Evolutionary conservation across 2,329 filamentous ascomycete genomes (phyloP).

Genomic region (Pezicula rhizophila): DNA sequence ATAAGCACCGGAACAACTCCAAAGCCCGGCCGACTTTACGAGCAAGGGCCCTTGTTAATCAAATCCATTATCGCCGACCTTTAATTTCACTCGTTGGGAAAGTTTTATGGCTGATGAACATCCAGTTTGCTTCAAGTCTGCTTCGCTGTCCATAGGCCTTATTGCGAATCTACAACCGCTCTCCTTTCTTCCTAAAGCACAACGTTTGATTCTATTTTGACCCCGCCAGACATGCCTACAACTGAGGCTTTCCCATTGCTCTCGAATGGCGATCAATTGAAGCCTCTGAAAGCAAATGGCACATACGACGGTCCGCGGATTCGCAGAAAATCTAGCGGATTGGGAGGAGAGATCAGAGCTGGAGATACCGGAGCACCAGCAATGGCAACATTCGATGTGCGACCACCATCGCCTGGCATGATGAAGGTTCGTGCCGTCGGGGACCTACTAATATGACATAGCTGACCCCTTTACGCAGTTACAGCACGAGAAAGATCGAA

Average conservation of each 20-base stretch:
- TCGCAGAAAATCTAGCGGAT: constrained; percentile 38
- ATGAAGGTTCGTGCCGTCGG: constrained; percentile 17
- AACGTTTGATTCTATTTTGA: background rate
- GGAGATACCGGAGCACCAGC: constrained; percentile 45
- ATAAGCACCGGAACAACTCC: too few relatives aligned
- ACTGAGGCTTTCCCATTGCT: constrained; percentile 24
- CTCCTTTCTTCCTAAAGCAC: background rate
- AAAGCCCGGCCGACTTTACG: too few relatives aligned
- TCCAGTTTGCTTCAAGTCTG: background rate
- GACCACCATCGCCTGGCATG: constrained; percentile 19
- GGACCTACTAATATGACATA: background rate
- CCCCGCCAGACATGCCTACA: constrained; percentile 2
- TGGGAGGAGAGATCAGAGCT: constrained; percentile 42
- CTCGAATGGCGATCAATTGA: constrained; percentile 18
- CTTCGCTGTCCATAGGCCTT: background rate
- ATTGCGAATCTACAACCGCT: background rate
- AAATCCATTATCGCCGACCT: background rate
- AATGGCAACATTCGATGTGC: constrained; percentile 37
- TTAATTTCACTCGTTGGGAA: background rate
- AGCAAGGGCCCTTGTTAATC: background rate
- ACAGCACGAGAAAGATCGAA: constrained; percentile 24
- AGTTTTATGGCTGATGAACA: background rate
- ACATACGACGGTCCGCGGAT: constrained; percentile 21
- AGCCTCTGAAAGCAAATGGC: constrained; percentile 12
- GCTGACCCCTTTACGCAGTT: constrained; percentile 10